These are phyloP conservation scores for Microdochium nivale DNA, from an alignment of 2,329 filamentous ascomycete species.

Conservation along the genomic window DNA sequence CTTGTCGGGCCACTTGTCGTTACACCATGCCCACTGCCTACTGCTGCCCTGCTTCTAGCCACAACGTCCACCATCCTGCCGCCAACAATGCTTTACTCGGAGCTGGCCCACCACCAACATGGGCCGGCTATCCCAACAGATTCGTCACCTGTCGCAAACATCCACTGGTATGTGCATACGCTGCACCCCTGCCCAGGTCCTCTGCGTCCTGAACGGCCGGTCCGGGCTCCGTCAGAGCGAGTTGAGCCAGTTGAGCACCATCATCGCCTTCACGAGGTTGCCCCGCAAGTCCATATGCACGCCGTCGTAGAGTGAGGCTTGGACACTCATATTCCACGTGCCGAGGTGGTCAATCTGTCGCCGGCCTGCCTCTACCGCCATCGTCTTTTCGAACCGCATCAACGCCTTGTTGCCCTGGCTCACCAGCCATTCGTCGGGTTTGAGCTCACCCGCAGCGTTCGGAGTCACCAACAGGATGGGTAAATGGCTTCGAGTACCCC, in stretches of 20 bases:
- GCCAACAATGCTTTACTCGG: no score
- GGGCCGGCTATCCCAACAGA: no score
- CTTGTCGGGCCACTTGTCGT: not conserved
- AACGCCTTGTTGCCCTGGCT: slow-evolving; percentile 38
- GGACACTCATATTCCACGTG: slow-evolving; percentile 42
- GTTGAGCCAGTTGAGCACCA: slow-evolving; percentile 37
- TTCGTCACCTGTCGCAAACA: no score
- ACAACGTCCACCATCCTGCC: no score
- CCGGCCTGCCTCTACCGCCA: slow-evolving; percentile 21
- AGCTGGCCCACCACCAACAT: no score
- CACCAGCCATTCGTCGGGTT: slow-evolving; percentile 35
- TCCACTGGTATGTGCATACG: no score
- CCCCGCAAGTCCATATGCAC: slow-evolving; percentile 38
- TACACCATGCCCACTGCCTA: not conserved
- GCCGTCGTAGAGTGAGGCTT: slow-evolving; percentile 36
- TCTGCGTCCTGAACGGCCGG: not conserved
- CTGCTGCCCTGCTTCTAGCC: not conserved
- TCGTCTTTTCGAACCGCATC: slow-evolving; percentile 32
- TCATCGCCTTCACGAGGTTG: slow-evolving; percentile 40
- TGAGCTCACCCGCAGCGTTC: slow-evolving; percentile 34
- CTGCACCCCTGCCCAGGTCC: no score
- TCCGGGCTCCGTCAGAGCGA: not conserved
- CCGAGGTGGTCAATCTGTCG: slow-evolving; percentile 34
- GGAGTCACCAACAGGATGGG: slow-evolving; percentile 30
- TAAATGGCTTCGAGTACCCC: slow-evolving; percentile 6